Conservation (phyloP, 2,329 filamentous ascomycete genomes). For the Penicillium sumatraense region DNA sequence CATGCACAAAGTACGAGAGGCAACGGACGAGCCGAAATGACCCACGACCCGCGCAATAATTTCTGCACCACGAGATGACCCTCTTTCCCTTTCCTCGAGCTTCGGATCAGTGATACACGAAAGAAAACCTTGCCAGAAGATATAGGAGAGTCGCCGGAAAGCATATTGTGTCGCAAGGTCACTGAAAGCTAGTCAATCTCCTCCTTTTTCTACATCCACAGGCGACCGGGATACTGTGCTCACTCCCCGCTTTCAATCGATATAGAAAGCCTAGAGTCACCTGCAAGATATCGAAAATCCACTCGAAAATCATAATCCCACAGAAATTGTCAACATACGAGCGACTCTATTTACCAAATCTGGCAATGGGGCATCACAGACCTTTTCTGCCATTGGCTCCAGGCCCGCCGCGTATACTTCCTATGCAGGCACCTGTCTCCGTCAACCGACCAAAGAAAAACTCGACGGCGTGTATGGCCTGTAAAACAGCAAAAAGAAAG, state of each 20-base stretch:
- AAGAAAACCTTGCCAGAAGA: neutral
- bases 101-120: neutral
- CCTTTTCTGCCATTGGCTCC: slow-evolving; percentile 35
- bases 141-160: neutral
- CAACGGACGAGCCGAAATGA: slow-evolving; percentile 1
- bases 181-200: neutral
- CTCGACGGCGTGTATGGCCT: slow-evolving; percentile 41
- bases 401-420: slow-evolving; percentile 26
- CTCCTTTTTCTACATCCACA: neutral
- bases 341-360: neutral
- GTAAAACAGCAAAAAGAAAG: slow-evolving; percentile 44
- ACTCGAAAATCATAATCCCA: too few species aligned
- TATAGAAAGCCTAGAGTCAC: neutral
- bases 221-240: neutral
- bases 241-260: neutral
- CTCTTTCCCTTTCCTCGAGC: slow-evolving; percentile 2
- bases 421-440: slow-evolving; percentile 23
- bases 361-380: slow-evolving; percentile 23
- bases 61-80: slow-evolving; percentile 8
- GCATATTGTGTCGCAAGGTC: neutral
- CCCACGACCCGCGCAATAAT: neutral
- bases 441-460: slow-evolving; percentile 39
- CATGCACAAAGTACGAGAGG: slow-evolving; percentile 2
- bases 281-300: neutral
- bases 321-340: neutral